phyloP scores from a whole-genome alignment of 306 rosid species.

The Cicer pinnatifidum region DNA sequence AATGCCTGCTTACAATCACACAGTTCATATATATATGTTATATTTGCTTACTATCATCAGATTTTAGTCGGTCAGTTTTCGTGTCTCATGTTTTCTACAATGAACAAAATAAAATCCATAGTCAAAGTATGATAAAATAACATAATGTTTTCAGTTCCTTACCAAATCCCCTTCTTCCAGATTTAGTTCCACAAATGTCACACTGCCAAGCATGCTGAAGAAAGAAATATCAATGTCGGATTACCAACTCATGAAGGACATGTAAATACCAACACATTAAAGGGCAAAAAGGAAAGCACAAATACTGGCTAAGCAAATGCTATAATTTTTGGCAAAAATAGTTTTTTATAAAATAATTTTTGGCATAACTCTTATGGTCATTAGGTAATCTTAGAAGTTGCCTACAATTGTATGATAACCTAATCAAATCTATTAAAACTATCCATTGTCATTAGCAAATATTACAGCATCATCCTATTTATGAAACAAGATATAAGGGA shows the following conservation, averaged over 20 bases:
- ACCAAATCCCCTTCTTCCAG: slow-evolving; percentile 99
- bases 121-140: background rate
- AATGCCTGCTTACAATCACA: too few relatives aligned
- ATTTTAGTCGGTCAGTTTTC: background rate
- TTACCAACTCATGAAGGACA: slow-evolving; percentile 8
- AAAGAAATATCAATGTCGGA: slow-evolving; percentile 40
- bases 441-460: background rate
- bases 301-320: slow-evolving; percentile 1
- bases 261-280: slow-evolving; percentile 3
- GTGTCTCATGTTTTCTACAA: background rate
- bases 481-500: slow-evolving; percentile 4
- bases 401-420: background rate
- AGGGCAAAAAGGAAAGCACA: background rate
- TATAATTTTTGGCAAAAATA: background rate
- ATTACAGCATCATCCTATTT: slow-evolving; percentile 9
- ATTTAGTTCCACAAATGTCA: slow-evolving; percentile 88
- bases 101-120: background rate
- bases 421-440: slow-evolving; percentile 17
- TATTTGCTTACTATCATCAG: background rate
- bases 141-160: slow-evolving; percentile 43
- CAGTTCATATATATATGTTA: too few relatives aligned
- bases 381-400: background rate
- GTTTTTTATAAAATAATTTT: background rate
- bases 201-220: slow-evolving; percentile 96
- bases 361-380: background rate